Evolutionary conservation across 129 eudicot species (phyloP).

Genomic region (Arctium lappa): DNA sequence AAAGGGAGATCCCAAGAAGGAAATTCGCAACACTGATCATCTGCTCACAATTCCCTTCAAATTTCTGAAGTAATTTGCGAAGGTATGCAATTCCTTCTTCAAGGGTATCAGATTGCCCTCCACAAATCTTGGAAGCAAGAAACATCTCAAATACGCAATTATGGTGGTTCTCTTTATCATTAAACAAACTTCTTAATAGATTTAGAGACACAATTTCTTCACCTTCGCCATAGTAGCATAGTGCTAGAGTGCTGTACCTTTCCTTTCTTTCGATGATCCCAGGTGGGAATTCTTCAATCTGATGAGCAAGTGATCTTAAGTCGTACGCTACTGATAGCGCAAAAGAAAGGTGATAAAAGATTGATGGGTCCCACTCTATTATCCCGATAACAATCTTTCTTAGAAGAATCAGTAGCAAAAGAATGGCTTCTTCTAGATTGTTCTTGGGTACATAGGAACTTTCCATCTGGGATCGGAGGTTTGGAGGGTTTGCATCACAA

Average conservation of each 20-base stretch:
- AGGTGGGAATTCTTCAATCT: conserved; percentile 69
- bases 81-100: conserved; percentile 58
- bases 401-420: conserved; percentile 63
- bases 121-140: conserved; percentile 78
- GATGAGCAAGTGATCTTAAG: conserved; percentile 47
- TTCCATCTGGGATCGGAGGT: conserved; percentile 74
- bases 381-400: conserved; percentile 39
- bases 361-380: conserved; percentile 81
- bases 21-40: conserved; percentile 38
- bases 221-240: conserved; percentile 75
- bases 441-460: conserved; percentile 74
- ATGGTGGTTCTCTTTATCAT: conserved; percentile 38
- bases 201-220: conserved; percentile 56
- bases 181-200: conserved; percentile 58
- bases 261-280: conserved; percentile 58
- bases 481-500: conserved; percentile 78
- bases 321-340: conserved; percentile 66
- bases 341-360: conserved; percentile 66
- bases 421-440: conserved; percentile 91
- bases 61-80: conserved; percentile 17
- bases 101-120: conserved; percentile 27
- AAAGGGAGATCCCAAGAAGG: conserved; percentile 57
- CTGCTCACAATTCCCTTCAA: conserved; percentile 39
- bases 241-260: conserved; percentile 52
- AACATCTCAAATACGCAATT: conserved; percentile 43